Conservation (phyloP, 1,284 basidiomycete genomes). For the Rhodotorula sp. region DNA sequence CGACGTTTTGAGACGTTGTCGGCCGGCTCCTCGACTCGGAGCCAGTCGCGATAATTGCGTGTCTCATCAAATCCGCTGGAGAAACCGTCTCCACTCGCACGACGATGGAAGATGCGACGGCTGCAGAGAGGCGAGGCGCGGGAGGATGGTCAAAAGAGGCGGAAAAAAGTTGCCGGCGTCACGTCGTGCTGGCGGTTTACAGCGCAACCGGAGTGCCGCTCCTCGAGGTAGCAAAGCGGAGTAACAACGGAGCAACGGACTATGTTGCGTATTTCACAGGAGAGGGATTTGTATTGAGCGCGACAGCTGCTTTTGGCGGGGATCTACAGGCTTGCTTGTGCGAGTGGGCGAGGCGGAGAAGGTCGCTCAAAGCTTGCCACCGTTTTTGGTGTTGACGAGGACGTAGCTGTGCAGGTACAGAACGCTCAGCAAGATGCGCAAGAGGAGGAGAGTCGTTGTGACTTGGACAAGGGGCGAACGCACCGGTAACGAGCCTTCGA, state of each 20-base stretch:
- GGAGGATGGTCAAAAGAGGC: no score
- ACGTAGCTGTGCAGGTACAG: constrained; percentile 51
- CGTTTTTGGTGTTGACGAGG: constrained; percentile 51
- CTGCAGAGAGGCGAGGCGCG: no score
- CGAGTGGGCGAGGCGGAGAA: neutral
- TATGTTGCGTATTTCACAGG: no score
- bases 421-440: neutral
- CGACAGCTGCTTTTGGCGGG: neutral
- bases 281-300: no score
- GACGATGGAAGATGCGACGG: no score
- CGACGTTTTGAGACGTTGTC: no score
- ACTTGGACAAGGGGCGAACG: neutral
- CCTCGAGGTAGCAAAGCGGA: neutral
- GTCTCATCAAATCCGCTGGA: no score
- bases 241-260: neutral
- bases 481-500: constrained; percentile 29
- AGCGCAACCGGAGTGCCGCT: neutral
- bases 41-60: no score
- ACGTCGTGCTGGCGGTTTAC: neutral
- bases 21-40: no score
- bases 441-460: neutral
- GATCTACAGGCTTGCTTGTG: neutral
- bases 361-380: constrained; percentile 44
- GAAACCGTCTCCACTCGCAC: no score
- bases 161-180: neutral